Evolutionary conservation across 2,329 filamentous ascomycete species (phyloP).

Genomic region (Arachnopeziza araneosa): DNA sequence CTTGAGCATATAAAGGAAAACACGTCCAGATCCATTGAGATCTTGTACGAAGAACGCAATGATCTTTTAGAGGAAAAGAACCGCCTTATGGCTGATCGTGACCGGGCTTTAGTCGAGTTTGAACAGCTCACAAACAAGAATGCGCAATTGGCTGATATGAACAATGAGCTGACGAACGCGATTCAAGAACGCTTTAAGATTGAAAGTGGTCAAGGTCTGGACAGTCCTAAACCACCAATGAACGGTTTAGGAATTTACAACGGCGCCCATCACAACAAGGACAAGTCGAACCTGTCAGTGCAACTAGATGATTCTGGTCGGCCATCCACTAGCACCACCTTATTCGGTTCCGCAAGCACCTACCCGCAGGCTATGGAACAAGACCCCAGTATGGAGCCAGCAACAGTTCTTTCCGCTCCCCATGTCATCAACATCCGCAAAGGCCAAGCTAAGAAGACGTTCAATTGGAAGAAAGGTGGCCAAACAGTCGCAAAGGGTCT

Average conservation of each 20-base stretch:
- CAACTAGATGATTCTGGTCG: constrained; percentile 34
- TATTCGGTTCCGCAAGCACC: constrained; percentile 22
- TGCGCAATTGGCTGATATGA: constrained; percentile 86
- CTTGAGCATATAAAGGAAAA: constrained; percentile 55
- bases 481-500: constrained; percentile 93
- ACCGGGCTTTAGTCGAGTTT: constrained; percentile 91
- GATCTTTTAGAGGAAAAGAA: constrained; percentile 80
- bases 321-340: constrained; percentile 35
- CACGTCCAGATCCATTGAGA: constrained; percentile 53
- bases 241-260: constrained; percentile 61
- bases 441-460: constrained; percentile 75
- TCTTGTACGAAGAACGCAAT: constrained; percentile 66
- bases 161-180: constrained; percentile 89
- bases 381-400: constrained; percentile 28
- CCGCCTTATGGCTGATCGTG: constrained; percentile 76
- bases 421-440: constrained; percentile 94
- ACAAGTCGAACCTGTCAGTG: constrained; percentile 36
- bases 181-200: constrained; percentile 92
- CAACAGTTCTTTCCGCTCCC: constrained; percentile 47
- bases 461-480: constrained; percentile 97
- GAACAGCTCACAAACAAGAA: constrained; percentile 94
- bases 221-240: constrained; percentile 36
- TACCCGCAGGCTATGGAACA: constrained; percentile 32
- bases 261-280: constrained; percentile 41
- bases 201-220: constrained; percentile 48